Evolutionary conservation across 179 eudicot genomes (phyloP).

Genomic region (Heliamphora pulchella): DNA sequence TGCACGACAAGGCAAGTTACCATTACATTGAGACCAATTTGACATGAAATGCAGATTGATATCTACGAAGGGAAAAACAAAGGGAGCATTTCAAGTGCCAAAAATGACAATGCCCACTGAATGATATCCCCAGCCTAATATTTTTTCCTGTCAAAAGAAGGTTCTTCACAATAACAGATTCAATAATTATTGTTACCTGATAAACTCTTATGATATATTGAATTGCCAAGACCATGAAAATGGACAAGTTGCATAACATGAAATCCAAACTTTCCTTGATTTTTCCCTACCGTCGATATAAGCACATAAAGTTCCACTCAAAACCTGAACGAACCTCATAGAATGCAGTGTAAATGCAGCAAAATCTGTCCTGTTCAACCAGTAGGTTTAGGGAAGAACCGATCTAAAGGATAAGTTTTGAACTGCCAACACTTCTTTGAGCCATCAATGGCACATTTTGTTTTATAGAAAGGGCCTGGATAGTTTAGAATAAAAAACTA

Average conservation of each 20-base stretch:
- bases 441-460: not conserved
- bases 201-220: not conserved
- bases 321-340: not conserved
- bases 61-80: not conserved
- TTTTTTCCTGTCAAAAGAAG: not conserved
- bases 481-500: not conserved
- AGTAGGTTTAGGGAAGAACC: not conserved
- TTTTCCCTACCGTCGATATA: not conserved
- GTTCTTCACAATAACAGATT: not conserved
- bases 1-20: slow-evolving; percentile 19
- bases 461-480: not conserved
- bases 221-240: not conserved
- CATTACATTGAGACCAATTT: not conserved
- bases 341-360: not conserved
- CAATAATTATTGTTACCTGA: not conserved
- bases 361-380: not conserved
- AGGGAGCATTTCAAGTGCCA: not conserved
- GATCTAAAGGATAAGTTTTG: not conserved
- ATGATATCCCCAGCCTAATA: not conserved
- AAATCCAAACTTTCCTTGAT: not conserved
- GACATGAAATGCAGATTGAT: not conserved
- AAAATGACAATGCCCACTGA: not conserved
- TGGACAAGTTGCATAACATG: not conserved
- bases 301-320: not conserved
- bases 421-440: not conserved